Evolutionary conservation across 805 yeast species (phyloP).

Genomic region (Candida sithepensis): DNA sequence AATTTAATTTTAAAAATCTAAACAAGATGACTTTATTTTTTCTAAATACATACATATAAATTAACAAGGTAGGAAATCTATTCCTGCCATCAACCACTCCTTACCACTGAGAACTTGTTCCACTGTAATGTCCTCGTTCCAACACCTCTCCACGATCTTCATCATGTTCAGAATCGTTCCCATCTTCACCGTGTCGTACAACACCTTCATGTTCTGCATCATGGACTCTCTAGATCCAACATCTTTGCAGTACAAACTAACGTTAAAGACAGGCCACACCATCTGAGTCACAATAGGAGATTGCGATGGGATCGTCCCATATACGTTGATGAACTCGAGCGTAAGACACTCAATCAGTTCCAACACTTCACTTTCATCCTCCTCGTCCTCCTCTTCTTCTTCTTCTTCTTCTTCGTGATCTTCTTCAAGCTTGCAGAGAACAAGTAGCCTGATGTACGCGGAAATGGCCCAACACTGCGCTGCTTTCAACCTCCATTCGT

Average conservation of each 20-base stretch:
- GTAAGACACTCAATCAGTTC: slow-evolving; percentile 31
- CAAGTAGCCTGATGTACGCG: slow-evolving; percentile 28
- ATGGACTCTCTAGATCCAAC: slow-evolving; percentile 31
- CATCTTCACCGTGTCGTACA: slow-evolving; percentile 49
- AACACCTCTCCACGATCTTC: slow-evolving; percentile 40
- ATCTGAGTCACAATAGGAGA: slow-evolving; percentile 54
- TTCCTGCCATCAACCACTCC: slow-evolving; percentile 48
- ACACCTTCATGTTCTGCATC: slow-evolving; percentile 34
- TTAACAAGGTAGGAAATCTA: slow-evolving; percentile 44
- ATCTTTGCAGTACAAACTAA: slow-evolving; percentile 42
- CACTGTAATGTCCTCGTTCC: slow-evolving; percentile 41
- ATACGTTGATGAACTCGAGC: slow-evolving; percentile 45
- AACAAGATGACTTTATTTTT: neutral
- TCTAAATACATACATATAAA: neutral
- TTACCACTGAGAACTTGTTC: slow-evolving; percentile 40
- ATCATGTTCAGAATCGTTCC: slow-evolving; percentile 46
- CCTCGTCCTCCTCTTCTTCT: neutral
- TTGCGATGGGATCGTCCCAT: slow-evolving; percentile 40
- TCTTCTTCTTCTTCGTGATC: neutral
- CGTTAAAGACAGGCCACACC: slow-evolving; percentile 59
- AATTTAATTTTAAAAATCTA: neutral
- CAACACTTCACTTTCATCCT: slow-evolving; percentile 13
- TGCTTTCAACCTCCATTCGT: slow-evolving; percentile 41
- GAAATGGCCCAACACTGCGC: slow-evolving; percentile 57
- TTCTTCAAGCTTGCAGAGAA: slow-evolving; percentile 13